These are phyloP conservation scores for Cochlearia excelsa DNA, from an alignment of 345 rosid species.

Conservation along the genomic window DNA sequence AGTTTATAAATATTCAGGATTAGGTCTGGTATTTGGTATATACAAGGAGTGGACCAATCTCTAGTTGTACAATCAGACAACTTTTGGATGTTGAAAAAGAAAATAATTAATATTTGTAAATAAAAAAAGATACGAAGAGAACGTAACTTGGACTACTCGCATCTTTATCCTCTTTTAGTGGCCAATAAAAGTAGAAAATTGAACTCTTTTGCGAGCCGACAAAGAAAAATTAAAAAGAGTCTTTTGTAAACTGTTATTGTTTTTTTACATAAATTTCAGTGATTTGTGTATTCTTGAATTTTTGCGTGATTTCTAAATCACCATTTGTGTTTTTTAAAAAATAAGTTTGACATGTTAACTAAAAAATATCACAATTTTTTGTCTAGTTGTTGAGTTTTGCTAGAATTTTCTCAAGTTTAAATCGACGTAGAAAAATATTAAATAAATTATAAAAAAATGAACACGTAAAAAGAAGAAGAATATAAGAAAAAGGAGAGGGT, in stretches of 20 bases:
- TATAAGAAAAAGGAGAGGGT: constrained; percentile 14
- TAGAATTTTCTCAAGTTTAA: no score
- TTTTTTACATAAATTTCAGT: constrained; percentile 25
- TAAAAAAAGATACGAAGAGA: constrained; percentile 7
- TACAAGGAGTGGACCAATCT: no score
- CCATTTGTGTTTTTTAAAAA: no score
- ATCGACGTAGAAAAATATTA: no score
- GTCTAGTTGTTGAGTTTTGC: no score
- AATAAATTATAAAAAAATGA: not conserved
- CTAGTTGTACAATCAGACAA: not conserved
- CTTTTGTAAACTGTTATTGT: constrained; percentile 23
- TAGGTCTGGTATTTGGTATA: no score
- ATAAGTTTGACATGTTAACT: no score
- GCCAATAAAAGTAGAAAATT: constrained; percentile 24
- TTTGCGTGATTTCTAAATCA: not conserved
- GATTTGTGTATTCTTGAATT: constrained; percentile 26
- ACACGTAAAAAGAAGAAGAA: constrained; percentile 14
- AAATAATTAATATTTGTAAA: not conserved
- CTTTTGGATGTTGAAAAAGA: not conserved
- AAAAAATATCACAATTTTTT: no score
- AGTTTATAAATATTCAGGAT: no score
- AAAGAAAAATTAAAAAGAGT: constrained; percentile 20
- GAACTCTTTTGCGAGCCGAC: constrained; percentile 30
- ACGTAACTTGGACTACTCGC: constrained; percentile 37
- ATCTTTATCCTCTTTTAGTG: constrained; percentile 30